Evolutionary conservation across 352 stramenopile species (phyloP), one percentile per base, ranked within the genome.

Genomic region (Globisporangium abappressorium): DNA sequence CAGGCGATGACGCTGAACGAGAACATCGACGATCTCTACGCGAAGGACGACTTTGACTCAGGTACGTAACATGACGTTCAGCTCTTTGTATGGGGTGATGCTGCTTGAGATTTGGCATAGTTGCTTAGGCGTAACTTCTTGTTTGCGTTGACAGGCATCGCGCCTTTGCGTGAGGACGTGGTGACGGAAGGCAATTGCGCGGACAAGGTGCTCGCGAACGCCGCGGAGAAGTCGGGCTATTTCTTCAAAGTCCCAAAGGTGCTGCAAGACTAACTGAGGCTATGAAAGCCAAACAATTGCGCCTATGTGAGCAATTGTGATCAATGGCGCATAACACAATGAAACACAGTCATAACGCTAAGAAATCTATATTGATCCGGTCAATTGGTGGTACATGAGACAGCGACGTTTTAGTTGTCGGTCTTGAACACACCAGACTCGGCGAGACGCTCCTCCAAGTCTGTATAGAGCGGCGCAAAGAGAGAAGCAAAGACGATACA

Each of bases 211-310:
- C 74, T 95, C 33, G 79, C 78, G 36, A 95, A 95, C 46, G 85
- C 87, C n/a, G 72, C 81, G 4, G 84, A 91, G 63, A 89, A 81
- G 57, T 81, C 79, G 57, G 87, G 87, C 28, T 93, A 92, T 65
- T 94, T 89, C 67, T 95, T 95, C 66, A 92, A 93, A 72, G 87
- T 95, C 18, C 87, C 87, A 26, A 94, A 94, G 62, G 87, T 95
- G 43, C 79, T 95, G 36, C 85, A 94, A 63, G 85, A 95, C 49
- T 93, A 73, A 79, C 54, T 65, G 70, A 74, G 12, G 41, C 14
- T n/a, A 47, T 20, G 36, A 11, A 15, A 43, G 11, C 14, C 41
- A 47, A 6, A 14, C 41, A 14, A 47, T 47, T 22, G 43, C 43
- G 22, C 5, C 43, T 22, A 2, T 51, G 43, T 22, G 65, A 69